Base-by-base conservation (phyloP, 2,329 filamentous ascomycete species). In the Diaporthe vaccinii region DNA sequence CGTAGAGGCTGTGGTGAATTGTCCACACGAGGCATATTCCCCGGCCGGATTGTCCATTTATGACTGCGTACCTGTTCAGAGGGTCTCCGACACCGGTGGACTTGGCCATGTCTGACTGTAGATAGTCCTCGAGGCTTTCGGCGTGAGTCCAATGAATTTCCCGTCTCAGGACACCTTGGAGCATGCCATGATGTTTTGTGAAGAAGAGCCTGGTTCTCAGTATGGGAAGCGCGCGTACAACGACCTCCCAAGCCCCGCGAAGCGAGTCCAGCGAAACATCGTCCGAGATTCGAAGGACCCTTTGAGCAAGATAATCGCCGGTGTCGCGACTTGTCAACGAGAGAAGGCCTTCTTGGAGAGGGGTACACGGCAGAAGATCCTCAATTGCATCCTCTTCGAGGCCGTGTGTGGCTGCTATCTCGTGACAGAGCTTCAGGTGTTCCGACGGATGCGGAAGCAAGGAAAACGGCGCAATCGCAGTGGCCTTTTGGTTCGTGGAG, bases 31-130 rank as follows among this genome's bases (percentile, higher is more conserved):
- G 57, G 17, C 31, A 61, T 20, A 12, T 39, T 3, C 14, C 20
- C 9, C 14, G 25, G 31, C 89, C 85, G 53, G 46, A 51, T n/a
- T n/a, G 46, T 22, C 85, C 84, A 41, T 88, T 86, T 25, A 89
- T 83, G 4, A 89, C 80, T 5, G 89, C 79, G 6, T 86, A 86
- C 86, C 89, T 87, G 0, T 85, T 87, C 89, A 89, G 90, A 36
- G 89, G 89, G 70, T 91, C 89, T 2, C 57, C 57, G 20, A 34
- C 9, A 12, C 28, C 31, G 17, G 36, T 36, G 36, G 57, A 34
- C 22, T 12, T n/a, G 15, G 57, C 31, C 36, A n/a, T 39, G 36
- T 36, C 31, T 10, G 31, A n/a, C 17, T 4, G 12, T 8, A 34
- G 14, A n/a, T 61, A 34, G 57, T n/a, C 31, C 9, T 34, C 25